These are phyloP conservation scores for Groenewaldozyma auringiensis DNA, from an alignment of 1,139 yeast species.

Conservation along the genomic window DNA sequence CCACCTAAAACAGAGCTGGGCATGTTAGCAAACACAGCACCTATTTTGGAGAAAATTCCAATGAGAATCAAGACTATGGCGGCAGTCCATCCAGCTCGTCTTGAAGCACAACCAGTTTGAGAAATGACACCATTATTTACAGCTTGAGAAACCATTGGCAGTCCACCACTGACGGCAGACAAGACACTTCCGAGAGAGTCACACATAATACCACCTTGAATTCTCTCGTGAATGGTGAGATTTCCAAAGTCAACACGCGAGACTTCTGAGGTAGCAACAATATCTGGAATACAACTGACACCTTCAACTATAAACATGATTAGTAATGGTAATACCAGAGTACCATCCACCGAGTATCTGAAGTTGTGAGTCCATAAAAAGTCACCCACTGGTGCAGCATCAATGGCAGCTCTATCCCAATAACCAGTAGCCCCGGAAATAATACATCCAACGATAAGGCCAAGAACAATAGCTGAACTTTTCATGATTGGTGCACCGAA, in stretches of 20 bases:
- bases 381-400: slow-evolving; percentile 6
- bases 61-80: slow-evolving; percentile 4
- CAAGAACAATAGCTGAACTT: slow-evolving; percentile 5
- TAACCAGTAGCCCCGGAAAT: slow-evolving; percentile 6
- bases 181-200: slow-evolving; percentile 7
- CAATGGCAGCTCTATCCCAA: slow-evolving; percentile 5
- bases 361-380: slow-evolving; percentile 6
- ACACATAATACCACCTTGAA: slow-evolving; percentile 8
- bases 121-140: slow-evolving; percentile 7
- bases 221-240: slow-evolving; percentile 3
- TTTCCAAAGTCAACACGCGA: slow-evolving; percentile 5
- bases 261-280: slow-evolving; percentile 7
- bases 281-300: slow-evolving; percentile 8
- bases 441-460: slow-evolving; percentile 7
- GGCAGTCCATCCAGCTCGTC: slow-evolving; percentile 5
- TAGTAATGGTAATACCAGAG: slow-evolving; percentile 6
- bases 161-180: slow-evolving; percentile 7
- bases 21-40: slow-evolving; percentile 4
- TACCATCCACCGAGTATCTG: slow-evolving; percentile 7
- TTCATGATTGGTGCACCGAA: slow-evolving; percentile 7
- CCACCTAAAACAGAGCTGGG: slow-evolving; percentile 7
- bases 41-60: slow-evolving; percentile 4
- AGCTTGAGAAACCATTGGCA: slow-evolving; percentile 8
- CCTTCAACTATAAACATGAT: slow-evolving; percentile 7
- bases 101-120: slow-evolving; percentile 6